Percentiles rank a stretch among this genome's conserved stretches.
phyloP scores from a whole-genome alignment of 148 eudicot genomes.

The Amaranthus palmeri region DNA sequence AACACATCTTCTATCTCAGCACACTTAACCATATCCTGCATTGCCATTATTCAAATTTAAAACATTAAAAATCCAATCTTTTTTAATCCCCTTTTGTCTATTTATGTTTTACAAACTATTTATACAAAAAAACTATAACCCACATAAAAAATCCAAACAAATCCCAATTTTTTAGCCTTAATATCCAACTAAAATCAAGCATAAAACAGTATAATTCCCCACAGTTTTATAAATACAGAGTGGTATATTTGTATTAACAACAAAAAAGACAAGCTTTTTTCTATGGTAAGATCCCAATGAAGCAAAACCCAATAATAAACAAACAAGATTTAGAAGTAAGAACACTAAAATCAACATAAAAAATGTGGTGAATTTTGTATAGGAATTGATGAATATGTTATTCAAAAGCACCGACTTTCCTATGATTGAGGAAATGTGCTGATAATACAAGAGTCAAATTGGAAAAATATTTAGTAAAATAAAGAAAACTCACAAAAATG shows the following conservation, averaged over 20 bases:
- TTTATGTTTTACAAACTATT: conserved; percentile 3
- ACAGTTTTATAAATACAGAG: not conserved
- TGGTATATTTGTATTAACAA: conserved; percentile 1
- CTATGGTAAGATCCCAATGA: conserved; percentile 19
- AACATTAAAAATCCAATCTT: conserved; percentile 32
- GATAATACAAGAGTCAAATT: conserved; percentile 11
- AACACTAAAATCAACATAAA: conserved; percentile 7
- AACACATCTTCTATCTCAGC: conserved; percentile 47
- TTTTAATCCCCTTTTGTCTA: not conserved
- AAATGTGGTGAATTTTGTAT: conserved; percentile 31
- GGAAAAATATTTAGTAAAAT: conserved; percentile 7
- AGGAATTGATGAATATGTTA: conserved; percentile 19
- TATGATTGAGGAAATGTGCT: conserved; percentile 44
- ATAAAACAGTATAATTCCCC: conserved; percentile 11
- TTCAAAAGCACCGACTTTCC: conserved; percentile 60
- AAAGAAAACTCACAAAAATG: not conserved
- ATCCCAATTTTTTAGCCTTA: conserved; percentile 26
- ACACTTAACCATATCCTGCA: conserved; percentile 34
- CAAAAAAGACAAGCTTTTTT: not conserved
- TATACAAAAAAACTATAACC: conserved; percentile 18
- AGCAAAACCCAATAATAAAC: conserved; percentile 19
- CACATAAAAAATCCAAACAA: conserved; percentile 1
- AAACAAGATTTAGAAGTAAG: conserved; percentile 12
- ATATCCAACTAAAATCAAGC: conserved; percentile 17
- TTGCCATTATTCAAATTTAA: conserved; percentile 20